Evolutionary conservation across 768 basidiomycete species (phyloP).

Genomic region (Pluteus cervinus): DNA sequence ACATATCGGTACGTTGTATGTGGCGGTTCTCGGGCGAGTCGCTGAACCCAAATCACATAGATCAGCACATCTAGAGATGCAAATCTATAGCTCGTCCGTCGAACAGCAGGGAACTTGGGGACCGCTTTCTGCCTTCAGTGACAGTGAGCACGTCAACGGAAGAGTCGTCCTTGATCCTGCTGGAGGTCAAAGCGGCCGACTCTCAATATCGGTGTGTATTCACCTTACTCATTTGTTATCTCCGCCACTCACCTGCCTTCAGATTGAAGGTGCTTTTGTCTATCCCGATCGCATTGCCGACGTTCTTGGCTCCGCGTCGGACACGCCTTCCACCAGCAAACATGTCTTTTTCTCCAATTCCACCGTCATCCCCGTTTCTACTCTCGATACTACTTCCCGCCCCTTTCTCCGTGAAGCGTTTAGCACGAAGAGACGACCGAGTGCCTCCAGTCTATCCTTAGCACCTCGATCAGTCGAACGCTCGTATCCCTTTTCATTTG

Average conservation of each 20-base stretch:
- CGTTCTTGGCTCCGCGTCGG: no score
- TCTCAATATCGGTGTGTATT: slow-evolving; percentile 47
- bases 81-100: slow-evolving; percentile 56
- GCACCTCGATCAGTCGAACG: slow-evolving; percentile 27
- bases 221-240: slow-evolving; percentile 8
- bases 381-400: slow-evolving; percentile 35
- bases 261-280: slow-evolving; percentile 63
- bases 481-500: slow-evolving; percentile 47
- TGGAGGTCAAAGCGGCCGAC: slow-evolving; percentile 46
- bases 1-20: slow-evolving; percentile 37
- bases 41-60: background rate
- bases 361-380: slow-evolving; percentile 18
- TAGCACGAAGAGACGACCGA: slow-evolving; percentile 39
- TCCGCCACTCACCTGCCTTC: slow-evolving; percentile 2
- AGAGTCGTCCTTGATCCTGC: slow-evolving; percentile 50
- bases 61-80: slow-evolving; percentile 52
- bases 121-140: slow-evolving; percentile 58
- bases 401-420: slow-evolving; percentile 42
- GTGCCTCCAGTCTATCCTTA: slow-evolving; percentile 31
- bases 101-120: slow-evolving; percentile 32
- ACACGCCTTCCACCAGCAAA: slow-evolving; percentile 38
- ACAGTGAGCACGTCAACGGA: slow-evolving; percentile 55
- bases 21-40: background rate
- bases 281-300: no score
- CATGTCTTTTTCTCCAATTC: slow-evolving; percentile 31